Percentiles rank a stretch among this genome's conserved stretches.
Conservation (phyloP, 75 land plant species). For the Selaginella tamariscina region DNA sequence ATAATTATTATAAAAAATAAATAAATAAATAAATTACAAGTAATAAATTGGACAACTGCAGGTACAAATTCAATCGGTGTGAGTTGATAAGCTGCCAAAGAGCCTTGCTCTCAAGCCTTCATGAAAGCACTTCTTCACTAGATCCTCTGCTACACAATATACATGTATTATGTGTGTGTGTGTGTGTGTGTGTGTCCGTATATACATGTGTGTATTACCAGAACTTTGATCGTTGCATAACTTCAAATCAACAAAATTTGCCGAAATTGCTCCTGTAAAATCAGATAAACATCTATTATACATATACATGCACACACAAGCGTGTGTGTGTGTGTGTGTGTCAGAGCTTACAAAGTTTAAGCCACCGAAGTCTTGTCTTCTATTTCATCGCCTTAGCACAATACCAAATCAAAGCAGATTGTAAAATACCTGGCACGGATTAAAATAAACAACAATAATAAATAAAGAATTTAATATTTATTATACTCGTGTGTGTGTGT, state of each 20-base stretch:
- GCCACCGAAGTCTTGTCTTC: slow-evolving; percentile 12
- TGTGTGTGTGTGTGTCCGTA: too few species aligned
- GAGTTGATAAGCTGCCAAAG: neutral
- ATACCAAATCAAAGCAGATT: slow-evolving; percentile 7
- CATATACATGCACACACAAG: neutral
- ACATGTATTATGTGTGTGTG: too few species aligned
- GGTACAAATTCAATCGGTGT: neutral
- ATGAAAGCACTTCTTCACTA: neutral
- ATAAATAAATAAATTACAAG: neutral
- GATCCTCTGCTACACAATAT: neutral
- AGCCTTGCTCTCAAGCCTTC: neutral
- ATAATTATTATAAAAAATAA: neutral
- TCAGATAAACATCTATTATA: neutral
- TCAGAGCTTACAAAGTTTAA: slow-evolving; percentile 4
- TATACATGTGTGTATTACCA: neutral
- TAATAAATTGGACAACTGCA: neutral
- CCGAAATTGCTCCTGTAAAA: slow-evolving; percentile 4
- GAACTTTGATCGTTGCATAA: neutral
- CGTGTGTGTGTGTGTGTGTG: neutral
- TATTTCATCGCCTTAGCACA: slow-evolving; percentile 3
- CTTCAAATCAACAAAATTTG: slow-evolving; percentile 2
- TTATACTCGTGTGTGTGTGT: neutral
- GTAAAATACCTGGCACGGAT: neutral
- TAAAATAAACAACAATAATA: neutral
- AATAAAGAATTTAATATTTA: too few species aligned